phyloP scores from a whole-genome alignment of 1,139 yeast genomes.

The Blastobotrys ciferrii region DNA sequence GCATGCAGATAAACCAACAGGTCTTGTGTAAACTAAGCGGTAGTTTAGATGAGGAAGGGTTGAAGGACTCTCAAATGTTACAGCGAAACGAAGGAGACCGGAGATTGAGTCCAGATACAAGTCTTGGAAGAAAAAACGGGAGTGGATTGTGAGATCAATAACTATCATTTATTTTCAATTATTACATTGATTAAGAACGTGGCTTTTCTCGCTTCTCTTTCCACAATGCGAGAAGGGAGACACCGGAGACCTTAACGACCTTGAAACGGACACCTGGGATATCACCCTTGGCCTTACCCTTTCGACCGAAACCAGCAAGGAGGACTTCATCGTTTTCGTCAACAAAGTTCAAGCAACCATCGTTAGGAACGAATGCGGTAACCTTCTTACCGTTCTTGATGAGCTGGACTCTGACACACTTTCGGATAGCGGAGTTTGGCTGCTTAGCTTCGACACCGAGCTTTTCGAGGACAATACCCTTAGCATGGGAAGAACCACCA shows the following conservation, averaged over 20 bases:
- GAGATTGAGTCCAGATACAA: no score
- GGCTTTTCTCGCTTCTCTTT: constrained; percentile 99
- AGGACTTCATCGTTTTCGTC: constrained; percentile 93
- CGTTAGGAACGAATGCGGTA: constrained; percentile 99
- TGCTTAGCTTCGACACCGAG: constrained; percentile 99
- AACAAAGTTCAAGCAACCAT: constrained; percentile 99
- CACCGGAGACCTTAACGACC: constrained; percentile 99
- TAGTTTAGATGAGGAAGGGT: no score
- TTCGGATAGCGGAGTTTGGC: constrained; percentile 99
- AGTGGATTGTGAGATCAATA: not conserved
- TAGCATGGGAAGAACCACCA: constrained; percentile 99
- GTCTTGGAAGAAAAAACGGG: no score
- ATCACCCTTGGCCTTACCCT: constrained; percentile 99
- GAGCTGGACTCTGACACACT: constrained; percentile 99
- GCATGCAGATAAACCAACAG: no score
- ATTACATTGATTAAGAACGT: constrained; percentile 69
- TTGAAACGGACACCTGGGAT: constrained; percentile 99
- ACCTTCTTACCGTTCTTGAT: constrained; percentile 99
- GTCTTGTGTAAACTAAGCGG: no score
- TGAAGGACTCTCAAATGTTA: no score
- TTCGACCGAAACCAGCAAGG: constrained; percentile 99
- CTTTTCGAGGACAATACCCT: constrained; percentile 99
- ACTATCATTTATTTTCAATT: not conserved
- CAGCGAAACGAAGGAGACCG: no score
- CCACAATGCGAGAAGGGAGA: constrained; percentile 99